phyloP scores from a whole-genome alignment of 1,139 yeast genomes.

The Kodamaea sp. region DNA sequence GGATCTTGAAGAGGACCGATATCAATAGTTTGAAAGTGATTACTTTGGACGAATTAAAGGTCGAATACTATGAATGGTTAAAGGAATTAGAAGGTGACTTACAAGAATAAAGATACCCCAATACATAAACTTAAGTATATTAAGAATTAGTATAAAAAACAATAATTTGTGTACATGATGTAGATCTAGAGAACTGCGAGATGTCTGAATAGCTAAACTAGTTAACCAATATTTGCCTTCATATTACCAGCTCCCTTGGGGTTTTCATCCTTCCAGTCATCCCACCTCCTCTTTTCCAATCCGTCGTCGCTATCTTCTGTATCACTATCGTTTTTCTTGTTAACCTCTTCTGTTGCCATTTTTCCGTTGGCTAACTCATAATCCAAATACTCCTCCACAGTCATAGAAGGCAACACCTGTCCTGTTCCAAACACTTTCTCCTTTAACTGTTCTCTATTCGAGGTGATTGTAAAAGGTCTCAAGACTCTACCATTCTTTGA shows the following conservation, averaged over 20 bases:
- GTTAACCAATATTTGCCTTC: constrained; percentile 67
- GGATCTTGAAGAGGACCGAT: constrained; percentile 45
- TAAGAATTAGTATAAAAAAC: not conserved
- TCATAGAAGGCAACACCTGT: constrained; percentile 90
- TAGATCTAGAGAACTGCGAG: constrained; percentile 3
- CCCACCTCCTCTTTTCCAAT: constrained; percentile 77
- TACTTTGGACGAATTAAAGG: constrained; percentile 31
- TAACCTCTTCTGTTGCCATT: constrained; percentile 56
- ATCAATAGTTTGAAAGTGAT: constrained; percentile 24
- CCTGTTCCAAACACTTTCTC: constrained; percentile 86
- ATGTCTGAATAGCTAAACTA: not conserved
- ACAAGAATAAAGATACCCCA: constrained; percentile 6
- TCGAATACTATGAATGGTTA: constrained; percentile 40
- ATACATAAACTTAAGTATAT: not conserved
- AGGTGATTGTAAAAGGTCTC: constrained; percentile 80
- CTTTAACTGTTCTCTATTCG: constrained; percentile 56
- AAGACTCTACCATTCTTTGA: constrained; percentile 74
- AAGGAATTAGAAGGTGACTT: constrained; percentile 31
- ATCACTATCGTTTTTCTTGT: constrained; percentile 26
- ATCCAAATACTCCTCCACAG: constrained; percentile 88
- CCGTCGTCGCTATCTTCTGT: constrained; percentile 49
- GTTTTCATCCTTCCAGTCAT: constrained; percentile 84
- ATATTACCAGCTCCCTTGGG: constrained; percentile 91
- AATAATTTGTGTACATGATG: not conserved
- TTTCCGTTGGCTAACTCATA: constrained; percentile 85